Base-by-base conservation (phyloP, 106 monocot species). In the Amphibolis antarctica region DNA sequence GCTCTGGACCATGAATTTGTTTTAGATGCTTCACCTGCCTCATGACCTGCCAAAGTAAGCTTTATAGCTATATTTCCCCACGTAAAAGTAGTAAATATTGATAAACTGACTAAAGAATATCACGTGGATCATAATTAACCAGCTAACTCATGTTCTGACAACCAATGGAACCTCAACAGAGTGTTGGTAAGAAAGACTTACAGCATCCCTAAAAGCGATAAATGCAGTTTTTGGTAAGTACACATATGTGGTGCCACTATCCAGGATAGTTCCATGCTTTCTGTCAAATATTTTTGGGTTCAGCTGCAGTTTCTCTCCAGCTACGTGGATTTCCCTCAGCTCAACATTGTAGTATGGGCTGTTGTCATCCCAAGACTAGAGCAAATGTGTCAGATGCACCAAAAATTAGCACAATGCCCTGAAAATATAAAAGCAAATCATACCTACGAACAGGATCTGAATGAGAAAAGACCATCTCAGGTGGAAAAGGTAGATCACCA, bases 281-380 rank as follows among this genome's bases (percentile, higher is more conserved):
- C 80, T 63, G 68, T 98, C 76, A 63, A 98, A 98, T 1, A 98
- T 57, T 61, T 44, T 80, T 12, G 96, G 68, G 30, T 87, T 70
- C 66, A 98, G 66, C 15, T 44, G 79, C 72, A 98, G 72, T 30
- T 74, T 56, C 69, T 82, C 83, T 62, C 91, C 96, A 63, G 78
- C 80, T 20, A 98, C 86, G 55, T 78, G 90, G 67, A 98, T 75
- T 73, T 91, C 86, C 91, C 85, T 98, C 75, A 98, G 79, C 60
- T 91, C 96, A 69, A 98, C 67, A 69, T 98, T 98, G 80, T 98
- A 98, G 55, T 98, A 98, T 62, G 90, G 96, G 72, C 96, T 98
- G 84, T 83, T 83, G 62, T 71, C 89, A 94, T 79, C 77, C 79
- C 80, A 76, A 87, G 60, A 87, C 80, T 87, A 85, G 75, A 73